phyloP scores from a whole-genome alignment of 768 basidiomycete species.

The Coprinopsis cinerea region DNA sequence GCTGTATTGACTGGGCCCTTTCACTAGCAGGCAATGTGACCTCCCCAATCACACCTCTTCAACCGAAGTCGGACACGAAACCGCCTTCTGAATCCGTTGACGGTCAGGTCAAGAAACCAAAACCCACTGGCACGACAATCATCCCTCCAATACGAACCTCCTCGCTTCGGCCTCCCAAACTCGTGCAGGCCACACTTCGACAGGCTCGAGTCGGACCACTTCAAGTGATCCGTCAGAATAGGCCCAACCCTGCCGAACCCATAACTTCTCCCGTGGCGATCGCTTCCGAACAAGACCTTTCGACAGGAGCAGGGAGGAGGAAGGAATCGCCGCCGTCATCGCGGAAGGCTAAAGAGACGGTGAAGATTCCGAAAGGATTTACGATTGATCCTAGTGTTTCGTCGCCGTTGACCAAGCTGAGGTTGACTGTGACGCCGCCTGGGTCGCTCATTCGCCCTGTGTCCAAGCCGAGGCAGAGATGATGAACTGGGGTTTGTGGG shows the following conservation, averaged over 20 bases:
- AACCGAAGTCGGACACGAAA: not conserved
- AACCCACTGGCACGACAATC: not conserved
- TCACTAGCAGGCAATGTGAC: not conserved
- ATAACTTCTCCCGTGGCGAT: not conserved
- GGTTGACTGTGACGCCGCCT: not conserved
- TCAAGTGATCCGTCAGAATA: not conserved
- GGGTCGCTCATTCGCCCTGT: not conserved
- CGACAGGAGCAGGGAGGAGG: not conserved
- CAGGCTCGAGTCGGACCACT: not conserved
- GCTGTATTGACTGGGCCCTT: not conserved
- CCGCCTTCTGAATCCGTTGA: not conserved
- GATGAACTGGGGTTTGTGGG: not conserved
- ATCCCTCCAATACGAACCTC: constrained; percentile 5
- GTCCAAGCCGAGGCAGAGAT: not conserved
- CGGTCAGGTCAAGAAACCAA: not conserved
- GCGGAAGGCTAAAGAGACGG: not conserved
- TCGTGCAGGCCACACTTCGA: constrained; percentile 2
- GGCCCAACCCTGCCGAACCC: not conserved
- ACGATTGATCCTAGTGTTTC: too few species aligned
- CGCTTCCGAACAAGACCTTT: not conserved
- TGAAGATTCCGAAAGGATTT: not conserved
- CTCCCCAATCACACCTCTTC: not conserved
- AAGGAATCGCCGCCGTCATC: too few species aligned
- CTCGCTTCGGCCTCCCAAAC: constrained; percentile 4
- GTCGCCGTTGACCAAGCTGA: constrained; percentile 2